Percentiles rank a stretch among this genome's conserved stretches.
These are phyloP conservation scores for Trichophyton verrucosum DNA, from an alignment of 2,329 filamentous ascomycete species.

Conservation along the genomic window DNA sequence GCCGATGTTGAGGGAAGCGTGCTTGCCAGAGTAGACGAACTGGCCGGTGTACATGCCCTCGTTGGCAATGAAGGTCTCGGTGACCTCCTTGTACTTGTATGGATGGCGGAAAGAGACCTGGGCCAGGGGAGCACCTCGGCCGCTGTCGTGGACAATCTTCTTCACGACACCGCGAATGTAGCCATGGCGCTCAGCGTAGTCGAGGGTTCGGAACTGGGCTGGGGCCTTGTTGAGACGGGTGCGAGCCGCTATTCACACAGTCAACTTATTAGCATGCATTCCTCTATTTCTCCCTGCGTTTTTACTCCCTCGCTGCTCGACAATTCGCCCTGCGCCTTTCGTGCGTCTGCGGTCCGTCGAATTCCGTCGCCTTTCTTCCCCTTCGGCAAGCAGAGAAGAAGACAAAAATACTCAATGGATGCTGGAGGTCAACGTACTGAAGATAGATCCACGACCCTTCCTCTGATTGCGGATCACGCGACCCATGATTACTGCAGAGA, in stretches of 20 bases:
- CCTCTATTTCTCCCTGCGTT: constrained; percentile 4
- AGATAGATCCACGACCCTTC: constrained; percentile 66
- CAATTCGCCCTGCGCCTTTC: constrained; percentile 5
- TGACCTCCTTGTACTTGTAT: constrained; percentile 94
- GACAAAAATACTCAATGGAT: constrained; percentile 15
- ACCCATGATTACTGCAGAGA: constrained; percentile 42
- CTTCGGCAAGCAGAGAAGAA: not conserved
- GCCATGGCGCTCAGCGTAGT: constrained; percentile 92
- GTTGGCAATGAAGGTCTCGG: constrained; percentile 99
- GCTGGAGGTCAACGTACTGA: constrained; percentile 47
- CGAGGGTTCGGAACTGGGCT: constrained; percentile 92
- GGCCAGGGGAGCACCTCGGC: constrained; percentile 94
- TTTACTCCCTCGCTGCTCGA: not conserved
- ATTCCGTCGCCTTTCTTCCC: constrained; percentile 12
- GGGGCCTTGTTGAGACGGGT: constrained; percentile 90
- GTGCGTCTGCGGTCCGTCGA: constrained; percentile 5
- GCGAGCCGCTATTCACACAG: constrained; percentile 49
- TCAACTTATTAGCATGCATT: not conserved
- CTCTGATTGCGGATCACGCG: constrained; percentile 67
- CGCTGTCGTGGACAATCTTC: constrained; percentile 98
- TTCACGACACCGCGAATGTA: constrained; percentile 96
- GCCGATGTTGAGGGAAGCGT: constrained; percentile 89
- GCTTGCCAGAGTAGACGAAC: constrained; percentile 99
- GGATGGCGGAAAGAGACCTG: constrained; percentile 95
- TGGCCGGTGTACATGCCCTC: constrained; percentile 99